A percentile compares a stretch with the other conserved stretches of the same genome.
Conservation (phyloP, 2,329 filamentous ascomycete genomes). For the Hawksworthiomyces lignivorus region DNA sequence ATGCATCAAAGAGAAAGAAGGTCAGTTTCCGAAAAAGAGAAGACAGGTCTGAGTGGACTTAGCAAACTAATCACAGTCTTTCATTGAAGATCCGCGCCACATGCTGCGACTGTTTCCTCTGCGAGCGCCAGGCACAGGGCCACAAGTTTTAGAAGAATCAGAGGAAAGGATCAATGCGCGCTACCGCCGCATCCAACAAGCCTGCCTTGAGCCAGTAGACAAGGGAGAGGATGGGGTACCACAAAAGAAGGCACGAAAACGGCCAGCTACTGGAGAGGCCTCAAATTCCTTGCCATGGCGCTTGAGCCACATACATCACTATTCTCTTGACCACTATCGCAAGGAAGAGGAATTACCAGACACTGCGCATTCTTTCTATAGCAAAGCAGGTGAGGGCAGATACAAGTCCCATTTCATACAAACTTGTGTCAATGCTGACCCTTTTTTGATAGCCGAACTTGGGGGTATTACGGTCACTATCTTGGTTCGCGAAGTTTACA, state of each 20-base stretch:
- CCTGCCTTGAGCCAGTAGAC: slow-evolving; percentile 4
- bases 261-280: background rate
- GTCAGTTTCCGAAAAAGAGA: too few relatives aligned
- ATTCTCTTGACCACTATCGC: slow-evolving; percentile 26
- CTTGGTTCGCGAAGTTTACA: slow-evolving; percentile 27
- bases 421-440: background rate
- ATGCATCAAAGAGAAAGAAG: slow-evolving; percentile 28
- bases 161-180: slow-evolving; percentile 10
- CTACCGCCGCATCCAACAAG: slow-evolving; percentile 6
- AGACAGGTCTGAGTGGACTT: too few relatives aligned
- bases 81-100: slow-evolving; percentile 4
- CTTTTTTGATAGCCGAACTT: slow-evolving; percentile 17
- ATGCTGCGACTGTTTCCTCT: slow-evolving; percentile 13
- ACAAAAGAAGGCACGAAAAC: background rate
- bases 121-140: background rate
- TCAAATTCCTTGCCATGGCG: too few relatives aligned
- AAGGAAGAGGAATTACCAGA: slow-evolving; percentile 34
- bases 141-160: slow-evolving; percentile 11
- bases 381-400: slow-evolving; percentile 31
- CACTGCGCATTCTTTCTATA: slow-evolving; percentile 33
- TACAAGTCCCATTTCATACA: too few relatives aligned
- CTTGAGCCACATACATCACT: too few relatives aligned
- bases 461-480: slow-evolving; percentile 27
- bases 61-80: too few relatives aligned
- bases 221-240: background rate